phyloP scores from a whole-genome alignment of 176 grass and related monocot species.

The Oropetium thomaeum region DNA sequence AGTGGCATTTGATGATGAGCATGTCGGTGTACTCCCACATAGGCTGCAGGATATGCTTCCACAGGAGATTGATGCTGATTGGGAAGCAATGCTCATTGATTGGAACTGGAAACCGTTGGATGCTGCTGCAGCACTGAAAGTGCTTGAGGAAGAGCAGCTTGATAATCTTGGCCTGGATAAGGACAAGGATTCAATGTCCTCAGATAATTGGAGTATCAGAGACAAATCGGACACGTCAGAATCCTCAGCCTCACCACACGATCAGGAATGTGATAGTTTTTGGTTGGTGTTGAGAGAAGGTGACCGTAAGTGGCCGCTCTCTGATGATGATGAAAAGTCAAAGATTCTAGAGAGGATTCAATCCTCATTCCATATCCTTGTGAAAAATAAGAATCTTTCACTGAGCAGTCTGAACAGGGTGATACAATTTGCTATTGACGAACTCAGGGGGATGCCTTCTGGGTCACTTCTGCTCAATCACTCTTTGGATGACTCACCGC shows the following conservation, averaged over 20 bases:
- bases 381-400: conserved; percentile 78
- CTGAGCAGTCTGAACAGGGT: conserved; percentile 63
- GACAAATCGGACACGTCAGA: conserved; percentile 61
- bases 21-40: conserved; percentile 45
- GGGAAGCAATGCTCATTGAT: conserved; percentile 61
- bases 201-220: conserved; percentile 49
- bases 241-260: conserved; percentile 49
- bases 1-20: conserved; percentile 46
- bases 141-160: conserved; percentile 57
- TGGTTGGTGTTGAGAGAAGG: conserved; percentile 38
- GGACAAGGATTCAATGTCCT: conserved; percentile 55
- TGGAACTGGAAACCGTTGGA: conserved; percentile 76
- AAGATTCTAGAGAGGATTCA: conserved; percentile 74
- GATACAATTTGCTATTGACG: conserved; percentile 62
- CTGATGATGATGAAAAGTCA: conserved; percentile 72
- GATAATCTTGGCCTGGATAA: conserved; percentile 36
- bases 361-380: conserved; percentile 52
- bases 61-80: conserved; percentile 54
- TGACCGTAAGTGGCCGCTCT: conserved; percentile 61
- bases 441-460: conserved; percentile 59
- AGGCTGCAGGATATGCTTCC: conserved; percentile 50
- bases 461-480: conserved; percentile 53
- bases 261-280: conserved; percentile 49
- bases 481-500: conserved; percentile 59
- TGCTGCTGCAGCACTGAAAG: conserved; percentile 40